Conservation (phyloP, 306 rosid species). For the Hippophae rhamnoides region DNA sequence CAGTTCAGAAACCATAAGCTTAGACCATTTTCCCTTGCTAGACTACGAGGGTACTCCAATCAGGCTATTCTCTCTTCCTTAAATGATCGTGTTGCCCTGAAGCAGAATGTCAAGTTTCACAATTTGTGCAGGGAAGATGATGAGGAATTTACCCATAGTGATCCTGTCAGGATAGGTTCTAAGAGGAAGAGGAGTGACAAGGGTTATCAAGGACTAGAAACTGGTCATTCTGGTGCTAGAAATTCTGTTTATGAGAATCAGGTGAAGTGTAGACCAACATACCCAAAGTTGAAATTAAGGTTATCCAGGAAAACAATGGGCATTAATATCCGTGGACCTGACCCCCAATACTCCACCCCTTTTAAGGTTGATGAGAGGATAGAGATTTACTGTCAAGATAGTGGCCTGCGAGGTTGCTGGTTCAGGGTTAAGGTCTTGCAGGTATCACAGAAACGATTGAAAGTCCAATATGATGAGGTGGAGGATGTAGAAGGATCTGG, state of each 20-base stretch:
- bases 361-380: constrained; percentile 46
- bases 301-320: constrained; percentile 41
- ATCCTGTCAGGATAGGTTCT: constrained; percentile 26
- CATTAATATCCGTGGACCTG: constrained; percentile 26
- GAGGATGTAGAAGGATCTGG: constrained; percentile 42
- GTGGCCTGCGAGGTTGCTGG: constrained; percentile 94
- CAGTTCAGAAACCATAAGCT: constrained; percentile 54
- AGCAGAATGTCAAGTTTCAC: constrained; percentile 28
- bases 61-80: constrained; percentile 52
- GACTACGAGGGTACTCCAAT: constrained; percentile 55
- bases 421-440: constrained; percentile 60
- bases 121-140: constrained; percentile 30
- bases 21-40: constrained; percentile 56
- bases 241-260: constrained; percentile 19
- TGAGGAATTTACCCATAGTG: constrained; percentile 31
- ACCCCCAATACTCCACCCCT: constrained; percentile 20
- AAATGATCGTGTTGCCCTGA: constrained; percentile 24
- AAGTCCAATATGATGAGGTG: constrained; percentile 57
- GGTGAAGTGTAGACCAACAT: constrained; percentile 26
- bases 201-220: constrained; percentile 30
- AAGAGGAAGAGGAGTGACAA: constrained; percentile 38
- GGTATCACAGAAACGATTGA: constrained; percentile 39
- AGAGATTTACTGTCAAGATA: constrained; percentile 71
- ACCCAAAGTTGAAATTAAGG: constrained; percentile 53
- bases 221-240: constrained; percentile 25